These are phyloP conservation scores for Apiospora phragmitis DNA, from an alignment of 2,329 filamentous ascomycete genomes.

Conservation along the genomic window DNA sequence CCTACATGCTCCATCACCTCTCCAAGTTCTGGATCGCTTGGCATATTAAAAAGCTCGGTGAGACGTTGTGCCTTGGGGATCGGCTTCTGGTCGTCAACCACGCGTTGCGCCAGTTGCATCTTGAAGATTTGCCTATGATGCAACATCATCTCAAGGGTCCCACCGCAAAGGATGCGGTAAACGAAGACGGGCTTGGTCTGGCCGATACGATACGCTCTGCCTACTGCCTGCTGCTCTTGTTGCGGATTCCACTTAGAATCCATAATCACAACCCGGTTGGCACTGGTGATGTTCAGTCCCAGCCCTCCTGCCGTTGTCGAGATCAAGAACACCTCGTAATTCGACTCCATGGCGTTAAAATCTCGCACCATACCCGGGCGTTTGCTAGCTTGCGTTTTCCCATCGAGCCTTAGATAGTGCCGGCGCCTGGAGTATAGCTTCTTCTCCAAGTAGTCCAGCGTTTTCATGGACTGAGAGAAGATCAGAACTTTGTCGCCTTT, in stretches of 20 bases:
- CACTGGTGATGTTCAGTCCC: conserved; percentile 80
- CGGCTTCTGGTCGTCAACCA: conserved; percentile 82
- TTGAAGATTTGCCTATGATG: conserved; percentile 81
- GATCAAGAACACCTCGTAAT: conserved; percentile 69
- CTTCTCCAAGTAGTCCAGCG: conserved; percentile 67
- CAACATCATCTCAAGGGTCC: conserved; percentile 76
- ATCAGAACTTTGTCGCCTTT: conserved; percentile 74
- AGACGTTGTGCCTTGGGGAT: conserved; percentile 63
- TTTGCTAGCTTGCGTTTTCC: conserved; percentile 52
- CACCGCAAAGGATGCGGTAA: conserved; percentile 76
- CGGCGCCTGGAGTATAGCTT: conserved; percentile 52
- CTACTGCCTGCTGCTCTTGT: conserved; percentile 83
- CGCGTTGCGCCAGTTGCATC: conserved; percentile 72
- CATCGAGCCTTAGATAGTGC: conserved; percentile 65
- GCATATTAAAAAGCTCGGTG: conserved; percentile 58
- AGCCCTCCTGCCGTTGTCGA: conserved; percentile 81
- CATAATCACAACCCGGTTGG: conserved; percentile 84
- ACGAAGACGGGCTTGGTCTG: conserved; percentile 81
- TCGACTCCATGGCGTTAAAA: conserved; percentile 58
- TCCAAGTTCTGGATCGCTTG: conserved; percentile 51
- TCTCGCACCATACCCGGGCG: conserved; percentile 65
- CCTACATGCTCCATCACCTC: conserved; percentile 55
- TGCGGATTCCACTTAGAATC: conserved; percentile 82
- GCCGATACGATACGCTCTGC: conserved; percentile 81
- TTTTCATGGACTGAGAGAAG: conserved; percentile 73